phyloP scores from a whole-genome alignment of 495 filamentous ascomycete genomes.

The Ramalina intermedia region DNA sequence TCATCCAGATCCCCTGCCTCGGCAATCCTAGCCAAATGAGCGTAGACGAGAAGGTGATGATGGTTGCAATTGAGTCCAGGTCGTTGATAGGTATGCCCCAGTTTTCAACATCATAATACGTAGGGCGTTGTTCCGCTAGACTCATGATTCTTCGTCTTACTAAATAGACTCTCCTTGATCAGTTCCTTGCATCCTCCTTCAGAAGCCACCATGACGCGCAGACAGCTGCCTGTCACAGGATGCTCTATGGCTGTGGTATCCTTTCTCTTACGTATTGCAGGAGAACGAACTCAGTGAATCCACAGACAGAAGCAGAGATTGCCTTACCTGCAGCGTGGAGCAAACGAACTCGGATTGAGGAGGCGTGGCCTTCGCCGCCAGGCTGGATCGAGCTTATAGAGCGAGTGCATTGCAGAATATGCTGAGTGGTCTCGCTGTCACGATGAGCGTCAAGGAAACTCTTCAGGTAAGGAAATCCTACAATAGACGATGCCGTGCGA shows the following conservation, averaged over 20 bases:
- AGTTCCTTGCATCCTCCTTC: too few species aligned
- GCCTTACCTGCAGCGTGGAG: slow-evolving; percentile 44
- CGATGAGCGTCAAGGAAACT: background rate
- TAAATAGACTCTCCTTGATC: too few species aligned
- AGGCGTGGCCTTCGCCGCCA: slow-evolving; percentile 46
- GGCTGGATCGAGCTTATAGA: slow-evolving; percentile 47
- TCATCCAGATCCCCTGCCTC: slow-evolving; percentile 48
- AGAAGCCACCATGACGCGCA: too few species aligned
- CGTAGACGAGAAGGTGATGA: slow-evolving; percentile 46
- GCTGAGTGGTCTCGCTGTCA: slow-evolving; percentile 36
- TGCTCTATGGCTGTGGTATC: too few species aligned
- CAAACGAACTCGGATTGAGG: slow-evolving; percentile 53
- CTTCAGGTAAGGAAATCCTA: background rate
- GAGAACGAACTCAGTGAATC: too few species aligned
- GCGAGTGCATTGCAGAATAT: slow-evolving; percentile 50
- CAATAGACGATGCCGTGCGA: slow-evolving; percentile 55
- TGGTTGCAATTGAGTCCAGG: slow-evolving; percentile 52
- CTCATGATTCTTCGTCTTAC: slow-evolving; percentile 48
- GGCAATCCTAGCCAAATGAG: slow-evolving; percentile 54
- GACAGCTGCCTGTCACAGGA: too few species aligned
- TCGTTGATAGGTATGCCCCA: slow-evolving; percentile 57
- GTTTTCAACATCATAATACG: slow-evolving; percentile 44
- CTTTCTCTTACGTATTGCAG: too few species aligned
- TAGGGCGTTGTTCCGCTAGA: slow-evolving; percentile 32
- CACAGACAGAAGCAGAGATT: too few species aligned